Base-by-base conservation (phyloP, 768 basidiomycete species). In the Mycena galericulata region DNA sequence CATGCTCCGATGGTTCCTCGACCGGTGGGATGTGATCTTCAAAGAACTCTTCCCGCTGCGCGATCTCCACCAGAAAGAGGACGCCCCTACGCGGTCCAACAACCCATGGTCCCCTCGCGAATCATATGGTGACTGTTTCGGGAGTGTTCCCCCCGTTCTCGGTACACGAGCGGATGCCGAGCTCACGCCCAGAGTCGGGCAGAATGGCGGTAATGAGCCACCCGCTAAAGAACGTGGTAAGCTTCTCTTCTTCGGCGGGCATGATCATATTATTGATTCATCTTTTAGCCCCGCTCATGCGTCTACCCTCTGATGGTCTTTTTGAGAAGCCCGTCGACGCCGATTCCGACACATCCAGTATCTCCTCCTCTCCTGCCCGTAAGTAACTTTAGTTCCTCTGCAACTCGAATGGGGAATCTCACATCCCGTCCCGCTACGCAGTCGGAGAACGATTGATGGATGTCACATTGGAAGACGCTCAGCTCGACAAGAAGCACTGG, bases 1-100 rank as follows among this genome's bases (percentile, higher is more conserved):
- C 0, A 78, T 80, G 76, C 75, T 80, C 75, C 62, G 68, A 26
- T 82, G 80, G 80, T 78, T 82, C 49, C 71, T 81, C 7, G 75
- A 76, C 11, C 76, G 79, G 15, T 81, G 81, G 80, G 75, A 73
- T 5, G 62, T 69, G 4, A 74, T 82, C 18, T 77, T 78, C n/a
- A 77, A 76, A 18, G 75, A 73, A 3, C 72, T 82, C 40, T 80
- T 81, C 55, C 74, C 76, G 26, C 70, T 77, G 12, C 58, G 72
- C 1, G 58, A 67, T 12, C 12, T 17, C 36, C 49, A 43, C 3
- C 73, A 75, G 10, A 72, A 68, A 14, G 55, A 20, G 45, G 20
- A 27, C 12, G 10, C 17, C 24, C 43, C 24, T 2, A 27, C 43
- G 26, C 43, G n/a, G 38, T 22, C 41, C 34, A 53, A 24, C 14